A percentile compares a stretch with the other conserved stretches of the same genome.
Conservation (phyloP, 495 filamentous ascomycete genomes). For the Apodospora peruviana region DNA sequence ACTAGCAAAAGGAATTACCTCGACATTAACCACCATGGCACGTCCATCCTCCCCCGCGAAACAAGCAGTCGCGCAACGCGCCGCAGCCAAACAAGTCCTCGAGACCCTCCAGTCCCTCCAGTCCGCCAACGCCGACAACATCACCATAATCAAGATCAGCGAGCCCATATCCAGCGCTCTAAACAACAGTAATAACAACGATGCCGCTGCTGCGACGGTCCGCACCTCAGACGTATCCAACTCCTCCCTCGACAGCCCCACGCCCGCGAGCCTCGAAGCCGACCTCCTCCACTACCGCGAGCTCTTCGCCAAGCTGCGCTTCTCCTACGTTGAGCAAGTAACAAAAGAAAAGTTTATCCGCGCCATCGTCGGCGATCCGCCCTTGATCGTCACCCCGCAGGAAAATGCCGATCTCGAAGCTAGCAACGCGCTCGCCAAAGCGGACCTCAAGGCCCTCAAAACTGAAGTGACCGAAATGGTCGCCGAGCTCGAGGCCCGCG, state of each 20-base stretch:
- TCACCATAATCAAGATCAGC: conserved; percentile 69
- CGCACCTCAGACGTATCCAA: conserved; percentile 67
- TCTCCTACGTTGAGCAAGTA: conserved; percentile 82
- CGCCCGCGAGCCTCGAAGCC: conserved; percentile 70
- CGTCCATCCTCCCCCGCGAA: neutral
- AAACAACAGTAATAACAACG: conserved; percentile 31
- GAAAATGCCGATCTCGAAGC: conserved; percentile 80
- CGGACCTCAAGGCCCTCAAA: conserved; percentile 70
- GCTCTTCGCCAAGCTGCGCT: conserved; percentile 91
- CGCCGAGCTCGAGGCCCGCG: conserved; percentile 61
- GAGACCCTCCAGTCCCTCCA: neutral
- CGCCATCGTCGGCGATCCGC: conserved; percentile 77
- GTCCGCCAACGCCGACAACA: conserved; percentile 25
- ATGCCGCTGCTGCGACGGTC: conserved; percentile 12
- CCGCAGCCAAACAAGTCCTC: neutral
- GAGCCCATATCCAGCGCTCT: conserved; percentile 55
- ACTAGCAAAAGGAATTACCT: too few species aligned
- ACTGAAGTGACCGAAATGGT: conserved; percentile 70
- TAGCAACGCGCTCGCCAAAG: conserved; percentile 65
- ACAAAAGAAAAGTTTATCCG: conserved; percentile 78
- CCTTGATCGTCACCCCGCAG: conserved; percentile 70
- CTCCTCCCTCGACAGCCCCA: conserved; percentile 58
- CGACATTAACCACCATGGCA: neutral
- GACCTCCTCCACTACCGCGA: conserved; percentile 91
- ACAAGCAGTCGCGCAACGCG: neutral